Evolutionary conservation across 306 rosid genomes (phyloP), one percentile per base, ranked within the genome.

Genomic region (Casuarina glauca): DNA sequence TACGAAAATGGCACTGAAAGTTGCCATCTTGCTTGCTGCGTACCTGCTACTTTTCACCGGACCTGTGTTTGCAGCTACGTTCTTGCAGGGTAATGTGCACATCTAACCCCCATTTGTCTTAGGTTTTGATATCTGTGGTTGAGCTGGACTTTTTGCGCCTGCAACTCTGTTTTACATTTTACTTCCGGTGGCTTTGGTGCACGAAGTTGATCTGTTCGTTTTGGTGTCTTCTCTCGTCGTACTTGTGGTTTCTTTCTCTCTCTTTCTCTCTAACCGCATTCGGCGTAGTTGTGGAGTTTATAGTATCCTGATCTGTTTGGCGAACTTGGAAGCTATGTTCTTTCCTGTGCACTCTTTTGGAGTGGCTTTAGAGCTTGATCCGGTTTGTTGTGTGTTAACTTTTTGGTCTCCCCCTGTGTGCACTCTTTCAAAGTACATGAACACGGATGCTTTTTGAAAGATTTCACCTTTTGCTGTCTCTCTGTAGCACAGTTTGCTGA

Each of bases 11-110:
- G 89, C 88, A 35, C 52, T 75, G 46, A 42, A 68, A 32, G 11
- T 82, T 73, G 64, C 88, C 44, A 70, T 81, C 48, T 2, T 84
- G 32, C 81, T 90, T 32, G 81, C 77, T 51, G 66, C 85, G 58
- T 79, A 81, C 55, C 75, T 84, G 44, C 64, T 90, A 0, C 77
- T 67, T 6, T 2, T 85, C 73, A 81, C 88, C 32, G 16, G 78
- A 80, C 72, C 92, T 50, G 91, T 86, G 57, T 75, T 80, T 73
- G 89, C 96, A 46, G 77, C 86, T 0, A 69, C 85, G 62, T 43
- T 35, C 60, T 82, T 86, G 52, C 94, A 93, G 86, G 98, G 98
- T 90, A 72, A 79, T 74, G 58, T 77, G 70, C 13, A 5, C 45
- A 51, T 80, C 46, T 69, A 3, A 54, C 51, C 39, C 50, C 70